A percentile compares a stretch with the other conserved stretches of the same genome.
Evolutionary conservation across 192 early-diverging fungal genomes (phyloP).

Genomic region (Coemansia sp.): DNA sequence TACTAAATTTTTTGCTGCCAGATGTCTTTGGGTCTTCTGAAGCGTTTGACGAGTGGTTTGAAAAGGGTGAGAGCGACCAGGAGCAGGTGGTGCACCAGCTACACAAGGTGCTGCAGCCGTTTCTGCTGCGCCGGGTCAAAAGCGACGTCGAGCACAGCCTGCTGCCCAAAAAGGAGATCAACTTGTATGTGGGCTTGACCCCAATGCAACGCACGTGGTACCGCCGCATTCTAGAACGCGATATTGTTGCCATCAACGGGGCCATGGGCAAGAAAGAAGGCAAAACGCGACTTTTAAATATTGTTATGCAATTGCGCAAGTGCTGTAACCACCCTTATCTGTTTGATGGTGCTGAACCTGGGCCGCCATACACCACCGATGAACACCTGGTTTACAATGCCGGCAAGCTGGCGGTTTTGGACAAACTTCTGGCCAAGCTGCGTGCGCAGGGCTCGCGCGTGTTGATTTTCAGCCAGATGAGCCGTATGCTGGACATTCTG

Average conservation of each 20-base stretch:
- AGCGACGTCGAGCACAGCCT: constrained; percentile 94
- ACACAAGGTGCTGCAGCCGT: constrained; percentile 63
- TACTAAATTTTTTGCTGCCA: constrained; percentile 95
- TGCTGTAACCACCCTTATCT: constrained; percentile 91
- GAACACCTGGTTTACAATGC: constrained; percentile 92
- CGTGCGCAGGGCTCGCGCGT: constrained; percentile 92
- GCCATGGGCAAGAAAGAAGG: constrained; percentile 72
- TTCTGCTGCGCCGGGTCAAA: constrained; percentile 87
- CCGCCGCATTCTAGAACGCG: constrained; percentile 90
- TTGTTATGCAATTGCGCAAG: constrained; percentile 93
- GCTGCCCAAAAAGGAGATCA: constrained; percentile 90
- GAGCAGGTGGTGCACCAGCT: constrained; percentile 69
- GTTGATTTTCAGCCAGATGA: constrained; percentile 97
- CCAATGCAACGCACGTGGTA: constrained; percentile 97
- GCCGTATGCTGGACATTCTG: constrained; percentile 93
- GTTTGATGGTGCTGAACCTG: constrained; percentile 89
- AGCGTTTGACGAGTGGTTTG: constrained; percentile 95
- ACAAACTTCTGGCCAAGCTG: constrained; percentile 77
- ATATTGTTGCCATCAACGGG: constrained; percentile 95
- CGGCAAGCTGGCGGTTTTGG: constrained; percentile 91
- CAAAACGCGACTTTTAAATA: constrained; percentile 90
- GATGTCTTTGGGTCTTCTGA: constrained; percentile 94
- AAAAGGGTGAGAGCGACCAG: constrained; percentile 51
- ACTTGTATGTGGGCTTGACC: constrained; percentile 91
- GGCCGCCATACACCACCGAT: constrained; percentile 95